phyloP scores from a whole-genome alignment of 2,329 filamentous ascomycete genomes.

The Ascocoryne sarcoides region DNA sequence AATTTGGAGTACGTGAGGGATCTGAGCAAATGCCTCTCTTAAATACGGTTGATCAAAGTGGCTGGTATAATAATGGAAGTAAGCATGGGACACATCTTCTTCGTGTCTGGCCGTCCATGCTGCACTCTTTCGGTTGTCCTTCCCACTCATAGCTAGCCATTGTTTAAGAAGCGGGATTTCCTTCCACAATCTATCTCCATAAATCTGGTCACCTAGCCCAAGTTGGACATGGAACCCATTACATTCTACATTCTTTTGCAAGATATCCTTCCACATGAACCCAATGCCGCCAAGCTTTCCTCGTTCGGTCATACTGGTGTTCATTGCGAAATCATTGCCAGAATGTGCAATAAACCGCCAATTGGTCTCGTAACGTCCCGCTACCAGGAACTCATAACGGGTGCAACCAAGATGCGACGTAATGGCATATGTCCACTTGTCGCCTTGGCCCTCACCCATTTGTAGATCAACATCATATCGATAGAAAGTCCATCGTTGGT shows the following conservation, averaged over 20 bases:
- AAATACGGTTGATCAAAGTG: slow-evolving; percentile 96
- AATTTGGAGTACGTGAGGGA: slow-evolving; percentile 84
- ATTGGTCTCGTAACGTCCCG: slow-evolving; percentile 77
- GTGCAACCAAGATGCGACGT: slow-evolving; percentile 96
- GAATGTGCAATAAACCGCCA: slow-evolving; percentile 97
- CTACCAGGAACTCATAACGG: slow-evolving; percentile 94
- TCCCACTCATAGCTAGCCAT: slow-evolving; percentile 87
- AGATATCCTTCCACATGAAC: slow-evolving; percentile 98
- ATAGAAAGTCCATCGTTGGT: slow-evolving; percentile 93
- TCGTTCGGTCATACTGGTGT: slow-evolving; percentile 78
- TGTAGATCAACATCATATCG: slow-evolving; percentile 84
- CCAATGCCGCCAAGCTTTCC: slow-evolving; percentile 79
- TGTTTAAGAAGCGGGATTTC: slow-evolving; percentile 90
- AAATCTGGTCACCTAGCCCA: slow-evolving; percentile 89
- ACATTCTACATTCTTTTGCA: slow-evolving; percentile 94
- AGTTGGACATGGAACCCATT: slow-evolving; percentile 93
- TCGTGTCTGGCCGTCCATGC: slow-evolving; percentile 92
- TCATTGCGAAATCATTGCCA: slow-evolving; percentile 88
- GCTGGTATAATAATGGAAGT: slow-evolving; percentile 98
- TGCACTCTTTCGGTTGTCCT: slow-evolving; percentile 84
- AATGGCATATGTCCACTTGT: slow-evolving; percentile 95
- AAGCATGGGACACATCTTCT: slow-evolving; percentile 90
- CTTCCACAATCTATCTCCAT: slow-evolving; percentile 91
- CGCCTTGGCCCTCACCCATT: slow-evolving; percentile 75
- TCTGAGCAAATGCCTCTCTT: slow-evolving; percentile 92